Evolutionary conservation across 2,329 filamentous ascomycete genomes (phyloP), one percentile per base, ranked within the genome.

Genomic region (Curvularia verruculosa): DNA sequence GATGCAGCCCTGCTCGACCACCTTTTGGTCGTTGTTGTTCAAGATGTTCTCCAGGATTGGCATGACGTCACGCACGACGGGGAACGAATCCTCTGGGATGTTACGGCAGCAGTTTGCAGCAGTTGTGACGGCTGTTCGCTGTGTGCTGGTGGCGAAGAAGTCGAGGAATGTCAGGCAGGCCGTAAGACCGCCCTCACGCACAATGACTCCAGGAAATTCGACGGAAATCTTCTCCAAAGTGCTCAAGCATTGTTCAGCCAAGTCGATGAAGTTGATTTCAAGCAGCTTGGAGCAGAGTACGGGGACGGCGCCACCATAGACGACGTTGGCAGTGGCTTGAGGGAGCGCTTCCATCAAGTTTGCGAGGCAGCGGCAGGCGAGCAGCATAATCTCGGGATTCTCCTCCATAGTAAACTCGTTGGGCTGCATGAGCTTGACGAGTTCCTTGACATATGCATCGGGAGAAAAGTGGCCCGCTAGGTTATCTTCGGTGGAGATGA

Each of bases 81-180:
- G 82, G 72, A 99, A 99, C 0, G 92, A 96, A 70, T 98, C 95
- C 67, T 94, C 89, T 1, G 93, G 91, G 18, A 99, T 95, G 72
- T 97, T 97, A 61, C 95, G 90, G 76, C 96, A 99, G 80, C 95
- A 99, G 73, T 99, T 99, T 54, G 95, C 96, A 9, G 96, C 95
- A 12, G 94, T 99, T 3, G 93, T 98, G 7, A 99, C 95, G 6
- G 95, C 95, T 13, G 94, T 97, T 64, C 95, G 87, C 77, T 99
- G 95, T 2, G 95, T 98, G 76, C 94, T 95, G 0, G 95, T 99
- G 15, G 94, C 90, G 71, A 99, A 99, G 78, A 99, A 99, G 74
- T 99, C 95, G 56, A 99, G 85, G 73, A 95, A 98, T 0, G 91
- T 96, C 63, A 99, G 80, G 71, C 95, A 99, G n/a, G 95, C 95